These are phyloP conservation scores for Pseudofabraea citricarpa DNA, from an alignment of 2,329 filamentous ascomycete genomes.

Conservation along the genomic window DNA sequence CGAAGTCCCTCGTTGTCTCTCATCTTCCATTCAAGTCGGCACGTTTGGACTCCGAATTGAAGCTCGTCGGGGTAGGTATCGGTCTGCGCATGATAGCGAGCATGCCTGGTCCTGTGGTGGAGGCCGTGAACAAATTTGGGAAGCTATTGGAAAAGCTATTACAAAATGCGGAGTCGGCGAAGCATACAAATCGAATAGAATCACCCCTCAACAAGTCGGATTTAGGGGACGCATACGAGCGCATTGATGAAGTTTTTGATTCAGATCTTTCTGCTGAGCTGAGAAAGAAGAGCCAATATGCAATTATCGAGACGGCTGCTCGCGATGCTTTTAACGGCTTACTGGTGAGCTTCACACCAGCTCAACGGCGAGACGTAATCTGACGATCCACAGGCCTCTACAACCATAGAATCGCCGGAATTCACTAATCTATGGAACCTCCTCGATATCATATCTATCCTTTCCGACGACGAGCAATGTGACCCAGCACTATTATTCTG, in stretches of 20 bases:
- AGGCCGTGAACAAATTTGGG: conserved; percentile 48
- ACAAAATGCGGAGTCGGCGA: conserved; percentile 51
- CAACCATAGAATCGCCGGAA: conserved; percentile 67
- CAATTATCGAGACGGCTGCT: conserved; percentile 77
- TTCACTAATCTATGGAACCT: conserved; percentile 91
- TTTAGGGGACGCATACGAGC: conserved; percentile 44
- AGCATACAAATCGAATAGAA: conserved; percentile 60
- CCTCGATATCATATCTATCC: conserved; percentile 82
- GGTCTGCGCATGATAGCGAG: conserved; percentile 5
- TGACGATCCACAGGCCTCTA: conserved; percentile 56
- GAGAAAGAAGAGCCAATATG: conserved; percentile 51
- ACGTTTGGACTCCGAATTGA: too few species aligned
- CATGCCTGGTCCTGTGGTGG: conserved; percentile 50
- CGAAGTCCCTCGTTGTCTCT: too few species aligned
- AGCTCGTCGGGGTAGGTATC: too few species aligned
- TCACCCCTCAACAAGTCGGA: conserved; percentile 70
- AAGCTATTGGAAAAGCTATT: conserved; percentile 53
- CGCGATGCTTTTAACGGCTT: conserved; percentile 75
- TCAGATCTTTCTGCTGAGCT: conserved; percentile 18
- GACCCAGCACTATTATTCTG: conserved; percentile 82
- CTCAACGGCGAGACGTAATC: conserved; percentile 22
- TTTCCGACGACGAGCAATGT: conserved; percentile 74
- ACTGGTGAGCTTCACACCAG: conserved; percentile 53
- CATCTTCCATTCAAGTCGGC: not conserved
- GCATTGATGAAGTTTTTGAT: conserved; percentile 38